Base-by-base conservation (phyloP, 2,329 filamentous ascomycete species). In the Mycosphaerelloides madeirae region DNA sequence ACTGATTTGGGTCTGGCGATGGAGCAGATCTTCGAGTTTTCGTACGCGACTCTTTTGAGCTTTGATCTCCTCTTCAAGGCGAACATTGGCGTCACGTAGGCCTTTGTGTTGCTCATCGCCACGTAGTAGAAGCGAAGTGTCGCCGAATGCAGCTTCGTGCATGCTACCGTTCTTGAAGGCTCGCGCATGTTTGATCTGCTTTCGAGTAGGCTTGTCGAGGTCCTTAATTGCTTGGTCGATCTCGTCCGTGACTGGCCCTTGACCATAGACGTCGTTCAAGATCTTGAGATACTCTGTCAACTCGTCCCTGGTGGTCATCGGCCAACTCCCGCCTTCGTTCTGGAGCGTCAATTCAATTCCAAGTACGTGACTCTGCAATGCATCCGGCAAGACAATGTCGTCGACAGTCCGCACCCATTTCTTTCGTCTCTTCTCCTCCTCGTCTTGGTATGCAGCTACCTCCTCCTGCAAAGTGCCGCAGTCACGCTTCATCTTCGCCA, bases 91-190 rank as follows among this genome's bases (percentile, higher is more conserved):
- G 44, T 74, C 72, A 38, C 67, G 67, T 3, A 76, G 55, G 11
- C 69, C 60, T 29, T 68, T 76, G 50, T 90, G 73, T 51, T 96
- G 90, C 58, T 95, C 88, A 50, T 93, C 85, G n/a, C 87, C 89
- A 31, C 87, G 82, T 12, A 95, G 79, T 58, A 95, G 70, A 8
- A 96, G 76, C 1, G 88, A 91, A 53, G 87, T 94, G 59, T 85
- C 81, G n/a, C 88, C 88, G 49, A 96, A 77, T 2, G 80, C 81
- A n/a, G 84, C 84, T 63, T 97, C 93, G 58, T 96, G 89, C 29
- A 97, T 79, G 61, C 93, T 97, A 13, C 93, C 93, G 61, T 94
- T 93, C 63, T 96, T 96, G 73, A 98, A 97, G 4, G 88, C 89
- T 64, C 91, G 95, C 6, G 93, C 80, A 45, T 88, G 81, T 65